Evolutionary conservation across 2,329 filamentous ascomycete genomes (phyloP).

Genomic region (Calonectria ilicicola): DNA sequence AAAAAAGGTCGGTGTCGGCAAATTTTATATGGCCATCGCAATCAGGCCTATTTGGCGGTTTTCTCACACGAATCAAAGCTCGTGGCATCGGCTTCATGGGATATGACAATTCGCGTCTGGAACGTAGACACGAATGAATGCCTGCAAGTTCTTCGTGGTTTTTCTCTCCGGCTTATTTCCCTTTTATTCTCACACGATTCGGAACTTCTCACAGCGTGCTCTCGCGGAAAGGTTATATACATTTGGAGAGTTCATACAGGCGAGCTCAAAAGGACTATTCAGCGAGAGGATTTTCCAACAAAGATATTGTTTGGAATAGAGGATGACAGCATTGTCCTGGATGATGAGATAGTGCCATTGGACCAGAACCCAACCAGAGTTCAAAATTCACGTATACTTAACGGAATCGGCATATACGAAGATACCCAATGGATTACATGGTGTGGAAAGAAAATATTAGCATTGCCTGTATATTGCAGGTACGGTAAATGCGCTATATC

Average conservation of each 20-base stretch:
- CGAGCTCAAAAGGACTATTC: neutral
- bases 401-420: neutral
- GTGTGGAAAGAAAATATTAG: neutral
- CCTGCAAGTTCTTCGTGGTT: neutral
- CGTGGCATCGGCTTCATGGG: neutral
- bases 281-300: neutral
- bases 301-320: neutral
- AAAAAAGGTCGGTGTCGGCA: neutral
- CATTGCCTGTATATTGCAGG: neutral
- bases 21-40: neutral
- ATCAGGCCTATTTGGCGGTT: neutral
- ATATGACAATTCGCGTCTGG: neutral
- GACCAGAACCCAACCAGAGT: neutral
- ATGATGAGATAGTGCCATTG: neutral
- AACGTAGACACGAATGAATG: neutral
- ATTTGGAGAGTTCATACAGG: neutral
- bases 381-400: neutral
- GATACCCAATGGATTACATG: neutral
- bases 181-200: neutral
- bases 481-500: neutral
- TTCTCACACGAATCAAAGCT: neutral
- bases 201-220: neutral
- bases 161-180: neutral
- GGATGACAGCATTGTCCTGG: neutral
- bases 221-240: neutral